Evolutionary conservation across 208 protist species (phyloP).

Genomic region (Hexamita inflata): DNA sequence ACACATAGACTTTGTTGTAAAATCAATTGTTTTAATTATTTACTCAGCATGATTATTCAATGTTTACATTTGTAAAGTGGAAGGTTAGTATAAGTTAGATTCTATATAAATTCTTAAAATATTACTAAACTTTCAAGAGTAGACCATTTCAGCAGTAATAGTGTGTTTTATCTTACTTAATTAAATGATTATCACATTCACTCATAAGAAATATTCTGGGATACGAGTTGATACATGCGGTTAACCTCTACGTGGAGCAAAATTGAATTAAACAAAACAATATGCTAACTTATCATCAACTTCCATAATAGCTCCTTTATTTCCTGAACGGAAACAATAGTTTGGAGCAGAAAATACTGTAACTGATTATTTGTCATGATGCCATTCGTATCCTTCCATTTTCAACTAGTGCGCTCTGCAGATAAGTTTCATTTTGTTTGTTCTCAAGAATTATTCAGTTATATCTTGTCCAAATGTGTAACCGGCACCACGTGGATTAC

Average conservation of each 20-base stretch:
- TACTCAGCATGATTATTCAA: too few relatives aligned
- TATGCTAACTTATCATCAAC: conserved; percentile 22
- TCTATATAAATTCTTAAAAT: too few relatives aligned
- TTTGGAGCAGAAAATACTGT: conserved; percentile 66
- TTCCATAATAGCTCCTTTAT: conserved; percentile 35
- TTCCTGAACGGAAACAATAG: conserved; percentile 55
- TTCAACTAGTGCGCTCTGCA: conserved; percentile 31
- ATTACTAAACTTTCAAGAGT: too few relatives aligned
- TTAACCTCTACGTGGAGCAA: conserved; percentile 84
- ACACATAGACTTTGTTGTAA: too few relatives aligned
- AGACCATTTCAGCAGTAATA: too few relatives aligned
- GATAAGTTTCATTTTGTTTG: conserved; percentile 35
- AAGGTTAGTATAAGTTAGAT: too few relatives aligned
- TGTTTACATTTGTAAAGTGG: too few relatives aligned
- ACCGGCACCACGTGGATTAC: conserved; percentile 42
- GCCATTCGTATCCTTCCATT: conserved; percentile 36
- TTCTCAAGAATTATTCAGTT: conserved; percentile 32
- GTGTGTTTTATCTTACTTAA: too few relatives aligned
- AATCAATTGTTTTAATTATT: too few relatives aligned
- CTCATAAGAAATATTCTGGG: conserved; percentile 90
- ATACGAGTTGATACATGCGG: conserved; percentile 80
- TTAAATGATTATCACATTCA: not conserved
- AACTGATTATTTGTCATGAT: conserved; percentile 43
- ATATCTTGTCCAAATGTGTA: conserved; percentile 42
- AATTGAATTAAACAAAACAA: conserved; percentile 83